Evolutionary conservation across 805 yeast genomes (phyloP).

Genomic region (Torulaspora indica): DNA sequence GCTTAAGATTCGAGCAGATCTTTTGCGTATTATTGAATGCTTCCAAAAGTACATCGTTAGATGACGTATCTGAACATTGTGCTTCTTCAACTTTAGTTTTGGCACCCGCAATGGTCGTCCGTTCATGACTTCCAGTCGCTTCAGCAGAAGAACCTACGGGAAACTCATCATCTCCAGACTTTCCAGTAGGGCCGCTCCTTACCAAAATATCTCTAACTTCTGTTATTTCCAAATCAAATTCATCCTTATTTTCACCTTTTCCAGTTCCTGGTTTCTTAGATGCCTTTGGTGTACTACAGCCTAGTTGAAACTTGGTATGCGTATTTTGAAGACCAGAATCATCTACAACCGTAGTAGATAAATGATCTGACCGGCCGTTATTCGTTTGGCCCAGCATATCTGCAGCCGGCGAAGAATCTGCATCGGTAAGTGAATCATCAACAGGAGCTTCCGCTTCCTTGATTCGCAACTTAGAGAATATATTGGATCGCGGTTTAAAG

Average conservation of each 20-base stretch:
- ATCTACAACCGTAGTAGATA: slow-evolving; percentile 6
- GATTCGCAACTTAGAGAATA: slow-evolving; percentile 29
- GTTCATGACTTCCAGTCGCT: background rate
- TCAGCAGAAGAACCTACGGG: background rate
- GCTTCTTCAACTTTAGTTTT: background rate
- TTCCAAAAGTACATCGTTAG: slow-evolving; percentile 38
- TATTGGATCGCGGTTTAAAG: slow-evolving; percentile 34
- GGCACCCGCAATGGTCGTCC: background rate
- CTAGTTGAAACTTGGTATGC: slow-evolving; percentile 2
- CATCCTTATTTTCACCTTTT: slow-evolving; percentile 29
- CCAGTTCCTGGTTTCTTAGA: slow-evolving; percentile 5
- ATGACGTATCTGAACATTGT: slow-evolving; percentile 20
- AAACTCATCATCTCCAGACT: background rate
- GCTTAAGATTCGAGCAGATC: slow-evolving; percentile 34
- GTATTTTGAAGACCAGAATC: slow-evolving; percentile 1
- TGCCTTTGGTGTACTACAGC: slow-evolving; percentile 17
- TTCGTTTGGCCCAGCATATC: slow-evolving; percentile 13
- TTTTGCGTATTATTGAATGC: slow-evolving; percentile 40
- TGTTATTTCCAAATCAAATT: slow-evolving; percentile 37
- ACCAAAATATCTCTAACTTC: slow-evolving; percentile 35
- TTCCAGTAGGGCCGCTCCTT: background rate
- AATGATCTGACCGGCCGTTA: slow-evolving; percentile 2
- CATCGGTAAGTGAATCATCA: slow-evolving; percentile 12
- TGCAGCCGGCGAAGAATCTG: slow-evolving; percentile 23
- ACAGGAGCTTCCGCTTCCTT: slow-evolving; percentile 17